Percentiles rank a stretch among this genome's conserved stretches.
Conservation (phyloP, 2,329 filamentous ascomycete genomes). For the Apiospora pterosperma region DNA sequence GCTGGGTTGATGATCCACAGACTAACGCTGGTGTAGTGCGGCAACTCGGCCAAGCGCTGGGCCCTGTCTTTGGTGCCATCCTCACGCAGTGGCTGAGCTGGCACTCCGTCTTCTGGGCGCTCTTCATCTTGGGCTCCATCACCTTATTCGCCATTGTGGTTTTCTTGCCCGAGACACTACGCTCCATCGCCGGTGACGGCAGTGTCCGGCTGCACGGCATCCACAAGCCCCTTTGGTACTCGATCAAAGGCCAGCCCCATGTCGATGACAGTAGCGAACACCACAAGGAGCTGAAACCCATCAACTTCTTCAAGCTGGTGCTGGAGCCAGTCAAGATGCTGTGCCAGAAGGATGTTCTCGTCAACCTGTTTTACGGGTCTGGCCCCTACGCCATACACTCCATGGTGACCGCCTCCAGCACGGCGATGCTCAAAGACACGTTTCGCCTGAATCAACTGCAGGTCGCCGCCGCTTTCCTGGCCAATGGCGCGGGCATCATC, state of each 20-base stretch:
- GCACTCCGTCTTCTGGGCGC: slow-evolving; percentile 27
- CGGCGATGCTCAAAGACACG: slow-evolving; percentile 28
- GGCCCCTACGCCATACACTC: slow-evolving; percentile 37
- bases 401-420: slow-evolving; percentile 43
- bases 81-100: slow-evolving; percentile 25
- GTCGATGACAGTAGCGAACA: slow-evolving; percentile 6
- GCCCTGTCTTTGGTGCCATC: slow-evolving; percentile 29
- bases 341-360: slow-evolving; percentile 23
- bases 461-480: slow-evolving; percentile 22
- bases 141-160: slow-evolving; percentile 18
- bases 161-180: slow-evolving; percentile 26
- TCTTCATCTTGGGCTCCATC: slow-evolving; percentile 18
- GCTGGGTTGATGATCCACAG: background rate
- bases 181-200: slow-evolving; percentile 24
- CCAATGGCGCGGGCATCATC: slow-evolving; percentile 33
- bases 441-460: slow-evolving; percentile 20
- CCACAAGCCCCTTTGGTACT: slow-evolving; percentile 18
- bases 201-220: slow-evolving; percentile 18
- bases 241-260: slow-evolving; percentile 13
- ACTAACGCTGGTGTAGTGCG: slow-evolving; percentile 14
- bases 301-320: slow-evolving; percentile 24
- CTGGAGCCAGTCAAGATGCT: slow-evolving; percentile 31
- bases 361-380: slow-evolving; percentile 34
- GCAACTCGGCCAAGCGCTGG: slow-evolving; percentile 26
- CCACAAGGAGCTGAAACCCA: slow-evolving; percentile 22